phyloP scores from a whole-genome alignment of 345 rosid genomes.

The Populus alba region DNA sequence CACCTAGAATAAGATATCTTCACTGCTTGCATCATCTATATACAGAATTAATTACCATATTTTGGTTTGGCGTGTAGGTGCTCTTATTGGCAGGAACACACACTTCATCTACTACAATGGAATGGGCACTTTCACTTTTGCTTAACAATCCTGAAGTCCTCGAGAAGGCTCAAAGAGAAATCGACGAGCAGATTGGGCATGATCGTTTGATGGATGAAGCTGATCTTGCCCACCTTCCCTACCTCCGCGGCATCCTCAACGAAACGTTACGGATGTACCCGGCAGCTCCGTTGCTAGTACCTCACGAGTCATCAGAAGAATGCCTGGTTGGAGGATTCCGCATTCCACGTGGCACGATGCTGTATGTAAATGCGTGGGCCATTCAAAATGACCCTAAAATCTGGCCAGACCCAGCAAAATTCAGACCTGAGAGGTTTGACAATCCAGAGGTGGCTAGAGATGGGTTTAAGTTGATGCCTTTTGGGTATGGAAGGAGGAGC shows the following conservation, averaged over 20 bases:
- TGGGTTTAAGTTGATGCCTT: slow-evolving; percentile 19
- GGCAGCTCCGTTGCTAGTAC: slow-evolving; percentile 13
- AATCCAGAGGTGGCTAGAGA: background rate
- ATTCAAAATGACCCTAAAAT: slow-evolving; percentile 26
- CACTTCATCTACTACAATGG: slow-evolving; percentile 32
- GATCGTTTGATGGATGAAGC: slow-evolving; percentile 22
- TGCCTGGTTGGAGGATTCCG: slow-evolving; percentile 26
- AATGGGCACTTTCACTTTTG: slow-evolving; percentile 43
- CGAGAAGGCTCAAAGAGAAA: slow-evolving; percentile 16
- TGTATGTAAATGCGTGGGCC: slow-evolving; percentile 15
- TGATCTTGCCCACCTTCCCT: slow-evolving; percentile 22
- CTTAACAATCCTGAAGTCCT: slow-evolving; percentile 35
- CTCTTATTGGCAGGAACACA: slow-evolving; percentile 32
- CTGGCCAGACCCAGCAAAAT: slow-evolving; percentile 27
- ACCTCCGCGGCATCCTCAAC: slow-evolving; percentile 20
- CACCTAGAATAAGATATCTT: no score
- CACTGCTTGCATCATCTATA: no score
- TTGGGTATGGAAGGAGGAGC: slow-evolving; percentile 31
- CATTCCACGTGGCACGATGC: slow-evolving; percentile 25
- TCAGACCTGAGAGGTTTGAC: slow-evolving; percentile 31
- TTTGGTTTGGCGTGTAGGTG: background rate
- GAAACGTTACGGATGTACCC: background rate
- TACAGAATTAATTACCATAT: no score
- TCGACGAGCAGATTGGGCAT: slow-evolving; percentile 17
- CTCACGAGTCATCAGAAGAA: slow-evolving; percentile 32